Base-by-base conservation (phyloP, 352 stramenopile species). In the Pythium pectinolyticum region DNA sequence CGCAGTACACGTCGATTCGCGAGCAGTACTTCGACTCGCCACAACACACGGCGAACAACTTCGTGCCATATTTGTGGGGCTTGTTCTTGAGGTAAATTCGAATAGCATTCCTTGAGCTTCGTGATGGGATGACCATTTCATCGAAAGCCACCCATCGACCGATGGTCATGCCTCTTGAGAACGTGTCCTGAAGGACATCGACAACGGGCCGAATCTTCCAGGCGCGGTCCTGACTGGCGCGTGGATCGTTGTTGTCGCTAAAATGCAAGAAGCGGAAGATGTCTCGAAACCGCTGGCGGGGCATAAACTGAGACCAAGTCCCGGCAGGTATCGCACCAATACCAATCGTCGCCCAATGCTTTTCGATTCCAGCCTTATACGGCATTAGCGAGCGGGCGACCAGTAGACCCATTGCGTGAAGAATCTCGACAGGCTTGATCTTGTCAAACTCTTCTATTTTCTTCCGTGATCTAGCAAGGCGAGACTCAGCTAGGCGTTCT, bases 11-110 rank as follows among this genome's bases (percentile, higher is more conserved):
- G 41, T 48, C 41, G 1, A 48, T 22, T 22, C 41, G 8, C 11
- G 40, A 17, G 19, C 40, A 47, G 41, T 48, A 48, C 41, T 48
- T 48, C 8, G 41, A 31, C 20, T 48, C 41, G 14, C 41, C 41
- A 17, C 41, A 48, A 17, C 41, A 48, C 11, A 48, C 41, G 7
- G 41, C 41, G 12, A 48, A 48, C 20, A 30, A 19, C 41, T 48
- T 48, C 41, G 20, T 48, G n/a, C 41, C 41, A 48, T 48, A 48
- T 22, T 48, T 48, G 41, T 48, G 41, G 3, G 41, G 41, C 41
- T 30, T 48, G 41, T 48, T 48, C 41, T 48, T 48, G 5, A 48
- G 30, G 20, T 48, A 48, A 22, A 48, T 31, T 6, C 41, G 7
- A 17, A 48, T 48, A 7, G n/a, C 12, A 12, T 48, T 48, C 11